Percentiles rank a stretch among this genome's conserved stretches.
phyloP scores from a whole-genome alignment of 805 yeast species.

The Cyberlindnera mycetangii region DNA sequence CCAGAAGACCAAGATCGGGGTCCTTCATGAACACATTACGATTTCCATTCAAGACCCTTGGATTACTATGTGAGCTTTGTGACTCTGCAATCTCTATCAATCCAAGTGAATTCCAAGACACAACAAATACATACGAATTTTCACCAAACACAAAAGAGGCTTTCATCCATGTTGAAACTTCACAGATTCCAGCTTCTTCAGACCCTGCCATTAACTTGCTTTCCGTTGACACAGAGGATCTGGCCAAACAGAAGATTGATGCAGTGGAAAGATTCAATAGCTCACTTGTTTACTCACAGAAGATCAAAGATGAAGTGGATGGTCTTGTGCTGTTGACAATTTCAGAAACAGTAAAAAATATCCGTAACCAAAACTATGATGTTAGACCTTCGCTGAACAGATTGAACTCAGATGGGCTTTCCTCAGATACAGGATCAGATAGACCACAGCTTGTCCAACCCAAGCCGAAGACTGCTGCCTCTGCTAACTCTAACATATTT shows the following conservation, averaged over 20 bases:
- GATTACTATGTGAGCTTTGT: constrained; percentile 58
- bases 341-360: constrained; percentile 56
- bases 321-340: constrained; percentile 61
- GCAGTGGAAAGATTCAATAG: constrained; percentile 69
- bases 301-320: constrained; percentile 77
- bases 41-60: constrained; percentile 63
- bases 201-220: constrained; percentile 64
- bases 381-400: constrained; percentile 8
- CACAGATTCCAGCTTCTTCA: constrained; percentile 46
- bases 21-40: constrained; percentile 41
- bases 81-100: constrained; percentile 73
- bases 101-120: constrained; percentile 55
- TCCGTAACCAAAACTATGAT: constrained; percentile 29
- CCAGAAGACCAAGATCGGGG: constrained; percentile 38
- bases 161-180: constrained; percentile 39
- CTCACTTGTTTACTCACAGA: constrained; percentile 69
- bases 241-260: constrained; percentile 65
- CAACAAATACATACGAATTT: constrained; percentile 30
- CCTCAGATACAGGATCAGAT: constrained; percentile 5
- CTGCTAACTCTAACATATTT: constrained; percentile 32
- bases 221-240: constrained; percentile 61
- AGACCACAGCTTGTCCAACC: constrained; percentile 23
- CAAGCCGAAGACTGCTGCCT: constrained; percentile 18
- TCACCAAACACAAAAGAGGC: constrained; percentile 65
- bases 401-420: constrained; percentile 7